Evolutionary conservation across 2,329 filamentous ascomycete species (phyloP), one percentile per base, ranked within the genome.

Genomic region (Paecilomyces variotii): DNA sequence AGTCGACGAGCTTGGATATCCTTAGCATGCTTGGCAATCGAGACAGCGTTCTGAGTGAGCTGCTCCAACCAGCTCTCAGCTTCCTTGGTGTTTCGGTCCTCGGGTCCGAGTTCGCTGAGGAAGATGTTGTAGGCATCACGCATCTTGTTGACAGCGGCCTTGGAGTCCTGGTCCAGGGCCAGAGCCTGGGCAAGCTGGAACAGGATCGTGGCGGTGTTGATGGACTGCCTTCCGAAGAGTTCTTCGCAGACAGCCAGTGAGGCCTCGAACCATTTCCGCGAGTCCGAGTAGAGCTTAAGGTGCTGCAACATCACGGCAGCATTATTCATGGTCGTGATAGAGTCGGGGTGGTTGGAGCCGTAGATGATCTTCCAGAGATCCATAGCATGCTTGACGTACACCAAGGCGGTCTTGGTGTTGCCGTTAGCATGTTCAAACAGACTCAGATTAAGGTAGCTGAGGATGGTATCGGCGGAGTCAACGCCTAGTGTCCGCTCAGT

Each of bases 271-370:
- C 94, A 99, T 62, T 93, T 82, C 56, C 94, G 88, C 53, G 93
- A 97, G 76, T 96, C 91, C 67, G 93, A 88, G 79, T 96, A 99
- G 61, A 89, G 87, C 81, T 97, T 96, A 67, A 97, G 84, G 58
- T 91, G 87, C 76, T 99, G 94, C 59, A 99, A 85, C 94, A 99
- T 99, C 60, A 99, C 94, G 6, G 94, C 94, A 24, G 91, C 93
- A 70, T 99, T 99, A 83, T 97, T 99, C 76, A 97, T 88, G 14
- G 94, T 97, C 7, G 95, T 99, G 76, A 99, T 97, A 7, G 91
- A 96, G 77, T 99, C 94, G 2, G 94, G 94, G 76, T 99, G 94
- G 68, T 91, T 89, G 30, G 88, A 80, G 32, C 94, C 94, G 72
- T 97, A 99, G 68, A 97, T 93, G 67, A 97, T 84, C 80, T 96